These are phyloP conservation scores for Favolaschia claudopus DNA, from an alignment of 768 basidiomycete species.

Conservation along the genomic window DNA sequence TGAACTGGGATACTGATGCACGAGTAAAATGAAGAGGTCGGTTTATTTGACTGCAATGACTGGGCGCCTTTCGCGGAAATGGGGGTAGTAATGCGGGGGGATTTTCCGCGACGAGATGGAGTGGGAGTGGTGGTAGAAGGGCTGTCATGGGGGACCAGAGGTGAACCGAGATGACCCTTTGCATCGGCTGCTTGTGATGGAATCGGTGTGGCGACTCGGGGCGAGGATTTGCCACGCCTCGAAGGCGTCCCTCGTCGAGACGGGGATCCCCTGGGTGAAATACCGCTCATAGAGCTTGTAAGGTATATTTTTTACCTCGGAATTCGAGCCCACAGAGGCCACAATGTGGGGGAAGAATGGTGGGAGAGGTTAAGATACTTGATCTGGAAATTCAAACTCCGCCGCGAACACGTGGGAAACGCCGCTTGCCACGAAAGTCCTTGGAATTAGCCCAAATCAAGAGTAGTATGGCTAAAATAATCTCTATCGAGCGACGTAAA, in stretches of 20 bases:
- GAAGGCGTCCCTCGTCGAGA: conserved; percentile 66
- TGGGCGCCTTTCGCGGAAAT: conserved; percentile 55
- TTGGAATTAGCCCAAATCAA: background rate
- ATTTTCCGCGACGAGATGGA: conserved; percentile 69
- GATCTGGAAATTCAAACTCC: conserved; percentile 15
- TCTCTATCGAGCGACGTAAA: too few species aligned
- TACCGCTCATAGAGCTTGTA: conserved; percentile 19
- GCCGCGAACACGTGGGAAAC: conserved; percentile 10
- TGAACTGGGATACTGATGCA: conserved; percentile 82
- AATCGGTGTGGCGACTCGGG: conserved; percentile 60
- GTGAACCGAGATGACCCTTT: conserved; percentile 39
- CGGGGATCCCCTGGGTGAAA: conserved; percentile 49
- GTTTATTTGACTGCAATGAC: conserved; percentile 56
- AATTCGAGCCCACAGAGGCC: conserved; percentile 6
- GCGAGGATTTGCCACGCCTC: conserved; percentile 69
- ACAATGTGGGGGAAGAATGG: background rate
- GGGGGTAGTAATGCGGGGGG: conserved; percentile 61
- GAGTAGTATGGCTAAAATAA: too few species aligned
- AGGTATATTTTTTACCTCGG: conserved; percentile 17
- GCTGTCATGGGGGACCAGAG: conserved; percentile 52
- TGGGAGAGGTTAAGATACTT: too few species aligned
- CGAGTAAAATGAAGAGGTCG: conserved; percentile 62
- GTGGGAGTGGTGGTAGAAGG: conserved; percentile 56
- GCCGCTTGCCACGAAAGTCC: background rate
- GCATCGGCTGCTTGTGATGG: conserved; percentile 50